Evolutionary conservation across 208 protist species (phyloP).

Genomic region (Trypanosoma melophagium): DNA sequence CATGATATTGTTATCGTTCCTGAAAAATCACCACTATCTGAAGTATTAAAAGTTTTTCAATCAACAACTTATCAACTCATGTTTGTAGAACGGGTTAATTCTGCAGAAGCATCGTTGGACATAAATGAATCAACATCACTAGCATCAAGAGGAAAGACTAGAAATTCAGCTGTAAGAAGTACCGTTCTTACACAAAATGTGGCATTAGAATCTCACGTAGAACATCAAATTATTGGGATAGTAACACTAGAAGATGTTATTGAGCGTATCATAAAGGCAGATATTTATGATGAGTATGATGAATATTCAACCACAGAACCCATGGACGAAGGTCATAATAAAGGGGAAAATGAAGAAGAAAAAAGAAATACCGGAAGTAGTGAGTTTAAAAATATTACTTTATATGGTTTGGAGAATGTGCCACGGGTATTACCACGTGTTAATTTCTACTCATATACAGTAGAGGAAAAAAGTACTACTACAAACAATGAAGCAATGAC

Average conservation of each 20-base stretch:
- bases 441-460: conserved; percentile 77
- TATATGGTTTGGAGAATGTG: conserved; percentile 8
- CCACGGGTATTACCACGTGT: conserved; percentile 35
- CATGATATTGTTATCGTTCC: conserved; percentile 54
- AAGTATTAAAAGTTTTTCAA: conserved; percentile 63
- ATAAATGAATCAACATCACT: conserved; percentile 1
- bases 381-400: conserved; percentile 1
- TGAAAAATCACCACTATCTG: conserved; percentile 41
- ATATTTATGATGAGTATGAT: conserved; percentile 83
- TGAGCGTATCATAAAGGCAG: conserved; percentile 60
- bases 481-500: conserved; percentile 25
- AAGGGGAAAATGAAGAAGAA: conserved; percentile 4
- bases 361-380: not conserved
- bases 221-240: conserved; percentile 40
- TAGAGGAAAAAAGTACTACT: conserved; percentile 3
- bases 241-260: conserved; percentile 84
- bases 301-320: not conserved
- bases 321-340: not conserved
- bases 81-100: conserved; percentile 39
- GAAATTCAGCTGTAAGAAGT: not conserved
- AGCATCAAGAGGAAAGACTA: not conserved
- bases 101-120: not conserved
- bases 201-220: not conserved
- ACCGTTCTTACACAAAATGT: not conserved
- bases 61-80: conserved; percentile 51